A percentile compares a stretch with the other conserved stretches of the same genome.
phyloP scores from a whole-genome alignment of 1,284 basidiomycete genomes.

The Boletus smithii region DNA sequence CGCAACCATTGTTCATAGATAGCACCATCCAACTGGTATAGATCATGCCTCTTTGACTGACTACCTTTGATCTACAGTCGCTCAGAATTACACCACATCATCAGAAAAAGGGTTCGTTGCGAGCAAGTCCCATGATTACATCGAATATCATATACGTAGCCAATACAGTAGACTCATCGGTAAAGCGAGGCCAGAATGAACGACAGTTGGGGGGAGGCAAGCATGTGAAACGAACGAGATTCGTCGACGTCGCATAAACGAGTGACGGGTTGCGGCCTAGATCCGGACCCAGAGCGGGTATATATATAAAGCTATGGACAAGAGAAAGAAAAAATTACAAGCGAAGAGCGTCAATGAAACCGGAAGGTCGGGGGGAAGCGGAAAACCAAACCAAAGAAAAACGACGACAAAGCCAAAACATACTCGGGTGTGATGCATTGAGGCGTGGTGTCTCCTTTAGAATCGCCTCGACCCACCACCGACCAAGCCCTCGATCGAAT shows the following conservation, averaged over 20 bases:
- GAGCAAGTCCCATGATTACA: constrained; percentile 23
- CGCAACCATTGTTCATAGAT: too few relatives aligned
- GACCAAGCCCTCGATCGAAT: constrained; percentile 59
- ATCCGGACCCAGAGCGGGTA: constrained; percentile 20
- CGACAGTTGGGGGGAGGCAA: constrained; percentile 2
- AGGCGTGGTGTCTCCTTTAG: too few relatives aligned
- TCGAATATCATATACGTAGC: constrained; percentile 29
- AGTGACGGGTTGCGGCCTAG: constrained; percentile 9
- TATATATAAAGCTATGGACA: constrained; percentile 1
- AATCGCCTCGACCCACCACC: constrained; percentile 46
- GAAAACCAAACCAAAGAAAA: neutral
- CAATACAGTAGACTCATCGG: constrained; percentile 27
- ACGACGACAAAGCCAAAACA: neutral
- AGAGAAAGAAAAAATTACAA: neutral
- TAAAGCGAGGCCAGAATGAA: constrained; percentile 11
- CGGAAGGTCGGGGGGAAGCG: too few relatives aligned
- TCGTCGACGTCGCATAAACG: constrained; percentile 6
- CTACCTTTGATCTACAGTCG: too few relatives aligned
- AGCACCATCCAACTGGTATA: too few relatives aligned
- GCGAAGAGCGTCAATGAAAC: neutral
- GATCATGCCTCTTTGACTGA: too few relatives aligned
- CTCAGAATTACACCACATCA: too few relatives aligned
- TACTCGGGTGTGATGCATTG: too few relatives aligned
- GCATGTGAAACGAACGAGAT: constrained; percentile 12
- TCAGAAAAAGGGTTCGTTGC: too few relatives aligned